Evolutionary conservation across 2,329 filamentous ascomycete genomes (phyloP).

Genomic region (Pestalotiopsis sp.): DNA sequence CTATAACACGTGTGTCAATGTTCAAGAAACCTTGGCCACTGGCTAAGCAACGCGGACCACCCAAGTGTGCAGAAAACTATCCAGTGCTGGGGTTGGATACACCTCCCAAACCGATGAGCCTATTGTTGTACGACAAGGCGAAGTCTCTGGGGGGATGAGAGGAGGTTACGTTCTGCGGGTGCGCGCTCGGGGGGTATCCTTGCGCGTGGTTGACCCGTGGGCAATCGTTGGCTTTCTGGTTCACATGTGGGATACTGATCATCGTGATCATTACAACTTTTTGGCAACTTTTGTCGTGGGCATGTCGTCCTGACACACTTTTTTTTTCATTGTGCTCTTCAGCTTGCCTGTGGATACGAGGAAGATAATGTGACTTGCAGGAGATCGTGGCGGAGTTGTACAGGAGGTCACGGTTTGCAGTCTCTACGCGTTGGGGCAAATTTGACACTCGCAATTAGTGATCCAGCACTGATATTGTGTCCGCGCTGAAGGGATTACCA

Average conservation of each 20-base stretch:
- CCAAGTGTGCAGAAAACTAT: background rate
- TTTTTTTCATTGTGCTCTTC: background rate
- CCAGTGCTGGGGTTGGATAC: background rate
- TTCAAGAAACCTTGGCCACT: background rate
- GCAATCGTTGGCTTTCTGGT: background rate
- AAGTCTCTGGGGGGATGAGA: background rate
- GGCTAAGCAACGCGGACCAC: slow-evolving; percentile 1
- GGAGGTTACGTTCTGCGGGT: background rate
- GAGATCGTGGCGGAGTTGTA: background rate
- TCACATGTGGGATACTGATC: background rate
- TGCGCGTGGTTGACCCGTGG: background rate
- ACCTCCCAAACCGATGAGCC: background rate
- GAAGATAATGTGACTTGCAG: background rate
- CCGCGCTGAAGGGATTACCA: too few species aligned
- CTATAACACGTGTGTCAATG: slow-evolving; percentile 3
- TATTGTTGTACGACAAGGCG: too few species aligned
- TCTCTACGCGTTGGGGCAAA: too few species aligned
- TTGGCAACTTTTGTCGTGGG: background rate
- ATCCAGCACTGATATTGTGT: too few species aligned
- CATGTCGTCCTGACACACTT: background rate
- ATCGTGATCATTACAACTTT: background rate
- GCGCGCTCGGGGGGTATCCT: background rate
- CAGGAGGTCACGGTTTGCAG: too few species aligned
- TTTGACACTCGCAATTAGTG: too few species aligned
- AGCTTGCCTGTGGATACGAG: background rate